Percentiles rank a stretch among this genome's conserved stretches.
These are phyloP conservation scores for Hypoxylon rickii DNA, from an alignment of 495 filamentous ascomycete species.

Conservation along the genomic window DNA sequence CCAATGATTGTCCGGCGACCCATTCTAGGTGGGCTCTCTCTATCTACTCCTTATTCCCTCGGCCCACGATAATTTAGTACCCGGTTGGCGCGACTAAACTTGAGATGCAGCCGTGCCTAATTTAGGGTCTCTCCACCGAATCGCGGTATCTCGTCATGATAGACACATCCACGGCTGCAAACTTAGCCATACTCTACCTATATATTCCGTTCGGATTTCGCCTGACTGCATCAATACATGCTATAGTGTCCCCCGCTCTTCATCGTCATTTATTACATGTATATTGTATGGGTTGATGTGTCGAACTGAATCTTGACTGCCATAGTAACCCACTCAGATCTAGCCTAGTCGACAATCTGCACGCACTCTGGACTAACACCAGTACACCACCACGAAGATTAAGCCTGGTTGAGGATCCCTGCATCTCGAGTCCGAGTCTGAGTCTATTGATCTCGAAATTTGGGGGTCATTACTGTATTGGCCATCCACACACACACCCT, in stretches of 20 bases:
- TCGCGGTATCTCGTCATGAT: slow-evolving; percentile 3
- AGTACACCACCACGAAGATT: slow-evolving; percentile 14
- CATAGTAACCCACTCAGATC: slow-evolving; percentile 29
- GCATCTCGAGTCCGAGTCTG: too few species aligned
- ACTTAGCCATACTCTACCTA: neutral
- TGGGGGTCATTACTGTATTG: slow-evolving; percentile 35
- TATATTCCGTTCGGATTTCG: slow-evolving; percentile 19
- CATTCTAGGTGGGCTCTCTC: too few species aligned
- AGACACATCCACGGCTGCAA: slow-evolving; percentile 1
- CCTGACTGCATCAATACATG: slow-evolving; percentile 9
- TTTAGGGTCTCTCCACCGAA: slow-evolving; percentile 13
- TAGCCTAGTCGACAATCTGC: slow-evolving; percentile 34
- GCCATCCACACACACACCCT: too few species aligned
- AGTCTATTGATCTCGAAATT: slow-evolving; percentile 18
- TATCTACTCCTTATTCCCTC: slow-evolving; percentile 10
- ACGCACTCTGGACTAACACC: slow-evolving; percentile 9
- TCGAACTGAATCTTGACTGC: slow-evolving; percentile 13
- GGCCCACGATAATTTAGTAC: slow-evolving; percentile 3
- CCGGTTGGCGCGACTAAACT: slow-evolving; percentile 17
- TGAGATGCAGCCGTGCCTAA: neutral
- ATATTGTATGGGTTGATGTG: slow-evolving; percentile 28
- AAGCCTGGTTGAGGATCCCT: slow-evolving; percentile 14
- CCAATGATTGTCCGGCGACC: neutral
- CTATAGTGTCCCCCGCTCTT: slow-evolving; percentile 14
- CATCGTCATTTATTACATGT: neutral